Percentiles rank a stretch among this genome's conserved stretches.
Conservation (phyloP, 257 asterid genomes). For the Cordia subcordata region DNA sequence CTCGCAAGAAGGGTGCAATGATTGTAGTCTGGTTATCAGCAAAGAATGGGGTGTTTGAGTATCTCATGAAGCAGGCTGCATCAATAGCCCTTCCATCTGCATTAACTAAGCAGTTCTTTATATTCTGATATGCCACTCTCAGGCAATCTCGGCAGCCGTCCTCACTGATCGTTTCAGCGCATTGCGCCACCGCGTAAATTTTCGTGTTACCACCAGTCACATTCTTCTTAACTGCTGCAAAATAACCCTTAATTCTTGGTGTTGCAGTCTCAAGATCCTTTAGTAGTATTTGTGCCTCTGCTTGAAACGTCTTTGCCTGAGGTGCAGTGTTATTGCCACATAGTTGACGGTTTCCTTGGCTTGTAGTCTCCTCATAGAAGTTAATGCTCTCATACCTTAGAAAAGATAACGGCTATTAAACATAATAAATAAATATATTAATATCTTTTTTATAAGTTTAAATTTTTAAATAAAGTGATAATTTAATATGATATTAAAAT, state of each 20-base stretch:
- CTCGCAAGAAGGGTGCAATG: conserved; percentile 49
- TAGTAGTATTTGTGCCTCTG: conserved; percentile 32
- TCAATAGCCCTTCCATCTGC: conserved; percentile 72
- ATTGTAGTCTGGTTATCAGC: conserved; percentile 50
- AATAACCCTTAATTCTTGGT: conserved; percentile 52
- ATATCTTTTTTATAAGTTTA: no score
- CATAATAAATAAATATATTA: background rate
- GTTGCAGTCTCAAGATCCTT: conserved; percentile 59
- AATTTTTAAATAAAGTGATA: no score
- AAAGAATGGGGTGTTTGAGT: conserved; percentile 54
- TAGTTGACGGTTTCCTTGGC: conserved; percentile 56
- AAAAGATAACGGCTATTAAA: background rate
- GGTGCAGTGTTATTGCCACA: conserved; percentile 61
- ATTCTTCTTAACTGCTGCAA: conserved; percentile 46
- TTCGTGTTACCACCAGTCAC: conserved; percentile 18
- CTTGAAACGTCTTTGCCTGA: conserved; percentile 38
- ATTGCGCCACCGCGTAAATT: conserved; percentile 62
- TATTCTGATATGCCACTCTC: conserved; percentile 53
- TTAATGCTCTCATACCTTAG: conserved; percentile 73
- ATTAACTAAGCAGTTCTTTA: conserved; percentile 60
- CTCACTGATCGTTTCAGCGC: conserved; percentile 52
- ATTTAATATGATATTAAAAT: no score
- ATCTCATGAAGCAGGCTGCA: conserved; percentile 75
- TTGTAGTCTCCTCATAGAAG: conserved; percentile 63
- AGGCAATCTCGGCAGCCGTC: conserved; percentile 70